These are phyloP conservation scores for Colletotrichum echinochloae DNA, from an alignment of 2,329 filamentous ascomycete genomes.

Conservation along the genomic window DNA sequence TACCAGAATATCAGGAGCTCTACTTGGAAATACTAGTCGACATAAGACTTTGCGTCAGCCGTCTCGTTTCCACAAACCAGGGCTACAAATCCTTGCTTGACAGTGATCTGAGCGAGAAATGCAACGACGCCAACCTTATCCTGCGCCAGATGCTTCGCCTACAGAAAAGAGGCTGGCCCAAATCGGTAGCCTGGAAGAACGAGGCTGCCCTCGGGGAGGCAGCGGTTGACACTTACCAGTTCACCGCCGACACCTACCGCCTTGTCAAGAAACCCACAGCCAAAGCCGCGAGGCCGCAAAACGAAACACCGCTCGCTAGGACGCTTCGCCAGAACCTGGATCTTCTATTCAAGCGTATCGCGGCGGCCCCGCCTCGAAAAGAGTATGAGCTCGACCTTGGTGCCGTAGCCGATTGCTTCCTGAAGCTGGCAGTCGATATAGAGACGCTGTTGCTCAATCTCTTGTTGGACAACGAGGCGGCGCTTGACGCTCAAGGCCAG, in stretches of 20 bases:
- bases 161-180: neutral
- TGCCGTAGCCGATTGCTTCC: neutral
- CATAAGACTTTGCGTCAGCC: neutral
- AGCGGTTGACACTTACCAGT: neutral
- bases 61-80: neutral
- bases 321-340: neutral
- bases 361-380: neutral
- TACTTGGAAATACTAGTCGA: neutral
- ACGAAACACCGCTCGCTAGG: neutral
- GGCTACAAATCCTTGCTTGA: neutral
- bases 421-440: neutral
- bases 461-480: neutral
- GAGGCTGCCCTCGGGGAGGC: neutral
- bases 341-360: neutral
- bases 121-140: constrained; percentile 36
- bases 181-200: neutral
- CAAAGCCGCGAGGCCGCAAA: neutral
- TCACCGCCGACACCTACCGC: neutral
- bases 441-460: neutral
- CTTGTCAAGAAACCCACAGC: too few relatives aligned
- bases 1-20: neutral
- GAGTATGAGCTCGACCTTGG: neutral
- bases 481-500: neutral
- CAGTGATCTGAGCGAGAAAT: constrained; percentile 14
- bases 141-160: constrained; percentile 23